Evolutionary conservation across 2,329 filamentous ascomycete genomes (phyloP), one percentile per base, ranked within the genome.

Genomic region (Xylariales sp.): DNA sequence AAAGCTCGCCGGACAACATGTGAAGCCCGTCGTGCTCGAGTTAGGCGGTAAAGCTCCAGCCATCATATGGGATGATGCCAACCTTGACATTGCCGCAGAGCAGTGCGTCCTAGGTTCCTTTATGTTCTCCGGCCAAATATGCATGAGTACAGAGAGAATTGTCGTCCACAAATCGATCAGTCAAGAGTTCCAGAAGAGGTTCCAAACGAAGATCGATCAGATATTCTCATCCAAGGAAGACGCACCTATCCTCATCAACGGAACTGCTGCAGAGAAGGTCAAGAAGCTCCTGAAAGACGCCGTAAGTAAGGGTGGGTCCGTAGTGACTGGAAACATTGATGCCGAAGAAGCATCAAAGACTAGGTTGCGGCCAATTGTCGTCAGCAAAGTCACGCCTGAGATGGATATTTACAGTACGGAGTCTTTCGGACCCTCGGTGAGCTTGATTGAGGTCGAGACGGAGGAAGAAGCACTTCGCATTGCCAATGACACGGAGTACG

Each of bases 401-500:
- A 86, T 86, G 82, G 74, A 82, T 38, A 57, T 87, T 6, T 85
- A 78, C 59, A 65, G 74, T 52, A 75, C 72, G 14, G 83, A 86
- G 58, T 78, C 74, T 0, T 87, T 87, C 49, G 83, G 82, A 0
- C 82, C 83, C 0, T 74, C 76, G 0, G 76, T 84, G 3, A 76
- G 74, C 12, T 51, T 86, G 32, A 70, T 80, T 10, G 70, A 76
- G 16, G 71, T 84, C 25, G 70, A 76, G 4, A 62, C 62, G 5
- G 76, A 80, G 12, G 80, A 83, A n/a, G 76, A 84, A 45, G 82
- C 81, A 0, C 59, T 86, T 20, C 67, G 69, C 29, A 63, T 84
- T 19, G 80, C 82, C 14, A 86, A 87, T 52, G 78, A 85, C 50
- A 85, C 80, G 3, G 78, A 84, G 28, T 86, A 84, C 54, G 83